A percentile compares a stretch with the other conserved stretches of the same genome.
phyloP scores from a whole-genome alignment of 169 alveolate species.

The Fabrea salina region DNA sequence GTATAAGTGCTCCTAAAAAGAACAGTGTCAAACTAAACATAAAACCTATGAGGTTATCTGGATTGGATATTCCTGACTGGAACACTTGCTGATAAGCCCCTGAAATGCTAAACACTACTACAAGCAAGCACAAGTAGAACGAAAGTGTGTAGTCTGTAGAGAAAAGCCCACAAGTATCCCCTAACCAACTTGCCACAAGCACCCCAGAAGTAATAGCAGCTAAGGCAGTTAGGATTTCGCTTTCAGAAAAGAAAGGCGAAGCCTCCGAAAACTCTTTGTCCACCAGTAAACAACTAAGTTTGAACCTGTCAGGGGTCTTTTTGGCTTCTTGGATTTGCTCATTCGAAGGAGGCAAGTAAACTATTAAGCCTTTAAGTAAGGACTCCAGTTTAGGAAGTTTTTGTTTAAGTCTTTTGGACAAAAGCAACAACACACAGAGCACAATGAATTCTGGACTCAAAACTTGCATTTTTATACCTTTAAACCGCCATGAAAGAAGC shows the following conservation, averaged over 20 bases:
- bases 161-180: no score
- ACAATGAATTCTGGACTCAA: not conserved
- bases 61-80: slow-evolving; percentile 1
- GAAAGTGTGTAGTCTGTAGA: no score
- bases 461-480: slow-evolving; percentile 2
- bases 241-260: not conserved
- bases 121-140: not conserved
- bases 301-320: not conserved
- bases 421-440: not conserved
- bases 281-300: not conserved
- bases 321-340: not conserved
- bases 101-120: not conserved
- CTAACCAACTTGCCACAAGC: no score
- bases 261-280: not conserved
- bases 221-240: not conserved
- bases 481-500: slow-evolving; percentile 1
- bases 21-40: not conserved
- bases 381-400: not conserved
- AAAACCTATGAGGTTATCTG: slow-evolving; percentile 25
- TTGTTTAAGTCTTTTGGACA: not conserved
- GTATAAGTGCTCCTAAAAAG: not conserved
- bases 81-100: not conserved
- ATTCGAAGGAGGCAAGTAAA: slow-evolving; percentile 8
- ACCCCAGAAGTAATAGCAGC: not conserved
- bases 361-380: not conserved